Conservation (phyloP, 164 flowering plant genomes). For the Stephania japonica region DNA sequence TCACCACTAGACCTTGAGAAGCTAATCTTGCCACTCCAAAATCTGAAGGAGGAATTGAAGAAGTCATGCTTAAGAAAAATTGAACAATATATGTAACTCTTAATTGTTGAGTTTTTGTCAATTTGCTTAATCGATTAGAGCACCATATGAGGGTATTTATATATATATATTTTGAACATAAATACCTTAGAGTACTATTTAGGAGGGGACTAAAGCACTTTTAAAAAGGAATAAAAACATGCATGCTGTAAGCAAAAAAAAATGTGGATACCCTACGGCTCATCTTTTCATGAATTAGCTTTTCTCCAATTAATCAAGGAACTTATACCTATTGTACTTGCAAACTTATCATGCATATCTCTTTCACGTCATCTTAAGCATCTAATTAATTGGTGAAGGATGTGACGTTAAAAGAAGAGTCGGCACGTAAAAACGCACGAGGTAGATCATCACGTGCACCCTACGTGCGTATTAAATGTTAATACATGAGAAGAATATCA, state of each 20-base stretch:
- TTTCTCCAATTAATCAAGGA: background rate
- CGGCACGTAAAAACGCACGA: too few species aligned
- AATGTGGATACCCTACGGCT: background rate
- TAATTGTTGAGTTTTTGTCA: too few species aligned
- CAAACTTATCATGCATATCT: background rate
- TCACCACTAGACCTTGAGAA: slow-evolving; percentile 46
- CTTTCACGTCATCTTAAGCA: background rate
- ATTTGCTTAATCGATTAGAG: too few species aligned
- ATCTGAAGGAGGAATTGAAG: slow-evolving; percentile 12
- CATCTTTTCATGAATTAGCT: background rate
- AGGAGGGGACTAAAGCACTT: background rate
- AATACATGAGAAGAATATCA: too few species aligned
- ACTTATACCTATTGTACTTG: background rate
- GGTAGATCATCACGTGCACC: too few species aligned
- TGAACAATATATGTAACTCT: background rate
- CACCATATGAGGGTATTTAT: background rate
- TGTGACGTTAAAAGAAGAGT: background rate
- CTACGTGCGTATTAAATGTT: too few species aligned
- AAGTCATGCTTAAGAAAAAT: background rate
- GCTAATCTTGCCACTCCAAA: slow-evolving; percentile 32
- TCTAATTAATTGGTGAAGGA: background rate
- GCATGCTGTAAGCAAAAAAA: too few species aligned
- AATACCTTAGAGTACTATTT: background rate
- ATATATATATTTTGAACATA: too few species aligned
- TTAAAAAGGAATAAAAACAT: background rate